These are phyloP conservation scores for Lichina pygmaea DNA, from an alignment of 495 filamentous ascomycete genomes.

Conservation along the genomic window DNA sequence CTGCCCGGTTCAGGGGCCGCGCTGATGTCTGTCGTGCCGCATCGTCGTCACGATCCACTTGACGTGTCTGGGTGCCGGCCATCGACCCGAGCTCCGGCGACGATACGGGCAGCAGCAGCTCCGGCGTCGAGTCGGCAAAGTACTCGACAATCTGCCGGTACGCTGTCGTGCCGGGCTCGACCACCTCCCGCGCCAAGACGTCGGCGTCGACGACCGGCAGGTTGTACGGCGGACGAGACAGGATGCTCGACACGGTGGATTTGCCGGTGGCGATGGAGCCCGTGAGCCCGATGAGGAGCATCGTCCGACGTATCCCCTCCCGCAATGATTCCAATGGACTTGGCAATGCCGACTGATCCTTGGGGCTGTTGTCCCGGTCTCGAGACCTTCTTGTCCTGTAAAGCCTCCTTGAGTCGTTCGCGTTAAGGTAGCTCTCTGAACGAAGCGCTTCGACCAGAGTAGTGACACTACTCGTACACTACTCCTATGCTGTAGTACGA, in stretches of 20 bases:
- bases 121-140: conserved; percentile 59
- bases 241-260: conserved; percentile 72
- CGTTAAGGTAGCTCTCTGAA: too few species aligned
- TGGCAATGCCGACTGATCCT: background rate
- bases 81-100: conserved; percentile 3
- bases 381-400: too few species aligned
- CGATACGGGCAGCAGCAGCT: conserved; percentile 36
- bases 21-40: conserved; percentile 10
- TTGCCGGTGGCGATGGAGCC: conserved; percentile 97
- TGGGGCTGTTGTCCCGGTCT: too few species aligned
- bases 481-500: too few species aligned
- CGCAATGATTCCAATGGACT: background rate
- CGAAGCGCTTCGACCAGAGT: too few species aligned
- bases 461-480: too few species aligned
- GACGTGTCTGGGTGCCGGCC: background rate
- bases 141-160: conserved; percentile 55
- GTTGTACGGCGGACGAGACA: conserved; percentile 50
- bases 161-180: conserved; percentile 63
- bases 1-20: conserved; percentile 56
- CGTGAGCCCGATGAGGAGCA: conserved; percentile 90
- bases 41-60: conserved; percentile 7
- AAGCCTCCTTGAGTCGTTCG: too few species aligned
- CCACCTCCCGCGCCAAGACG: conserved; percentile 65
- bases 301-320: conserved; percentile 10
- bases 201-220: conserved; percentile 93